phyloP scores from a whole-genome alignment of 2,329 filamentous ascomycete species.

The Nemania diffusa region DNA sequence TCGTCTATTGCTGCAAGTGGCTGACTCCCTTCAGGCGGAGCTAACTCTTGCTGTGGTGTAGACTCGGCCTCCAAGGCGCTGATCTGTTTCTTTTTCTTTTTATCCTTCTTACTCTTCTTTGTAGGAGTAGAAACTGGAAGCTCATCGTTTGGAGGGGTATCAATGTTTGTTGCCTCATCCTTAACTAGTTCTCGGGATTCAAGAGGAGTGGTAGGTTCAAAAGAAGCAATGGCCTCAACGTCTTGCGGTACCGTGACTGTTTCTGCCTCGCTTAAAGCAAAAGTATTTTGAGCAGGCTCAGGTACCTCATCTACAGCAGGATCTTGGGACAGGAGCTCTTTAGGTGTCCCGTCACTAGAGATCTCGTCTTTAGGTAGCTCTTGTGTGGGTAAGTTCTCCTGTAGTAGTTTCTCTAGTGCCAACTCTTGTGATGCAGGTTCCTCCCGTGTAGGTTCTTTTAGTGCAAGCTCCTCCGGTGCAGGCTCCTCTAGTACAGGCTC shows the following conservation, averaged over 20 bases:
- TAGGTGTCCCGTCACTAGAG: not conserved
- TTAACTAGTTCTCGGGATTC: slow-evolving; percentile 1
- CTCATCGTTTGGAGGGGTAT: slow-evolving; percentile 25
- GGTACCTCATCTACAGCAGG: not conserved
- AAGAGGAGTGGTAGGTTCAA: slow-evolving; percentile 9
- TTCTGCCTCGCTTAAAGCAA: not conserved
- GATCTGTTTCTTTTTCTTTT: slow-evolving; percentile 46
- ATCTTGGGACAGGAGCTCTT: slow-evolving; percentile 2
- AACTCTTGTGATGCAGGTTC: not conserved
- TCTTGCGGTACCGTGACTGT: slow-evolving; percentile 1
- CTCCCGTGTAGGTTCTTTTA: not conserved
- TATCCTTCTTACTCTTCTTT: slow-evolving; percentile 47
- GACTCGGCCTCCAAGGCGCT: slow-evolving; percentile 28
- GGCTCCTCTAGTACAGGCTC: not conserved
- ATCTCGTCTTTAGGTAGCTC: not conserved
- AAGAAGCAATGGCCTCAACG: not conserved
- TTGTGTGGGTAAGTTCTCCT: not conserved
- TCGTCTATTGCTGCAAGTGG: slow-evolving; percentile 1
- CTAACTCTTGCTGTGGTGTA: slow-evolving; percentile 24
- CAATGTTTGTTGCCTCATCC: slow-evolving; percentile 14
- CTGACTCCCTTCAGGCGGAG: slow-evolving; percentile 29
- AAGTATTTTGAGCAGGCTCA: slow-evolving; percentile 1
- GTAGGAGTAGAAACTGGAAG: slow-evolving; percentile 10
- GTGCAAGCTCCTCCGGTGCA: not conserved
- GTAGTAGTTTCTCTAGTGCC: not conserved